Base-by-base conservation (phyloP, 306 rosid species). In the Acacia confusa region DNA sequence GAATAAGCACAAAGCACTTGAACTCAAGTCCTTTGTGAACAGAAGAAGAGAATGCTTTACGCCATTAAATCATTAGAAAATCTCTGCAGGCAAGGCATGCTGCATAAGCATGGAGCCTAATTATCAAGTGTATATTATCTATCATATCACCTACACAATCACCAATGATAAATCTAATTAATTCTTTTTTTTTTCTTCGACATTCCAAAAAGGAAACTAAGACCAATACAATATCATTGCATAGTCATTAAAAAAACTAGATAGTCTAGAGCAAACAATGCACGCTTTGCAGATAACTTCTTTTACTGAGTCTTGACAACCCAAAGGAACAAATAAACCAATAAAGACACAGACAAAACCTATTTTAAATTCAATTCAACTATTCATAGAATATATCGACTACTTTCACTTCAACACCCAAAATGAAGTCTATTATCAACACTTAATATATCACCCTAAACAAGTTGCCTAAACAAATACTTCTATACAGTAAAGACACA, bases 41-140 rank as follows among this genome's bases (percentile, higher is more conserved):
- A 36, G 27, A 38, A 57, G 7, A 36, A 9, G 8, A 57, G 30
- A 6, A 25, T 17, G 50, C 66, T n/a, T 11, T 83, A 17, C 47
- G 58, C 3, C 24, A 36, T 57, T 58, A 69, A 83, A 55, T 67
- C 45, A 30, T 20, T 3, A 72, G 55, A 74, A 40, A 52, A 52
- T 36, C 22, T 25, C 19, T 69, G 34, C 10, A 36, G n/a, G 40
- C 73, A 72, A 17, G 43, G 74, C 82, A 86, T 72, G 84, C 79
- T 72, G 76, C 78, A 6, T n/a, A 83, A 74, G 83, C 84, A 82
- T 82, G 86, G 80, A 84, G 78, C 80, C 86, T 81, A 79, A 84
- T 71, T 85, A 87, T 61, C 84, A 81, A 76, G 81, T 41, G 67
- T 28, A 76, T 74, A 82, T 74, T 84, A 78, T 74, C 52, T 47